A percentile compares a stretch with the other conserved stretches of the same genome.
Evolutionary conservation across 1,139 yeast species (phyloP).

Genomic region (Yamadazyma songkhlaensis): DNA sequence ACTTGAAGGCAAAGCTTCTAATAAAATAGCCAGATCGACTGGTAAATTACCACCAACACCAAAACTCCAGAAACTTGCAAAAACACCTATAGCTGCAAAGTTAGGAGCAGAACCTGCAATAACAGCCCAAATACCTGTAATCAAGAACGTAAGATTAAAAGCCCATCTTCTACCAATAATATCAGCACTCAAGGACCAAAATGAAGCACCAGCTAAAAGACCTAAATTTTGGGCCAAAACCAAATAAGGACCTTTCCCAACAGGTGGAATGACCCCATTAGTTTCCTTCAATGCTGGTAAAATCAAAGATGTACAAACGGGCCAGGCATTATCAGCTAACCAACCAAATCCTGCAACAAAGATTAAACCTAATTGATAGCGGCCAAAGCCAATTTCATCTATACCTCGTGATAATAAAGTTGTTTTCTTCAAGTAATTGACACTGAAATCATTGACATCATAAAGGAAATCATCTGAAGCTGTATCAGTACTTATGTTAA

Average conservation of each 20-base stretch:
- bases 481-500: slow-evolving; percentile 2
- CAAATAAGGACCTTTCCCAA: slow-evolving; percentile 32
- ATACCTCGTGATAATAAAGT: slow-evolving; percentile 32
- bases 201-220: slow-evolving; percentile 38
- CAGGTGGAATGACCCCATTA: slow-evolving; percentile 39
- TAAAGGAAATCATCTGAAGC: slow-evolving; percentile 8
- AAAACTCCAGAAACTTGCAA: slow-evolving; percentile 41
- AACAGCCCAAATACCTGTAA: slow-evolving; percentile 38
- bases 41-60: slow-evolving; percentile 49
- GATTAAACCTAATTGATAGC: slow-evolving; percentile 39
- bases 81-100: slow-evolving; percentile 38
- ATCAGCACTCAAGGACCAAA: slow-evolving; percentile 43
- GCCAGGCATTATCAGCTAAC: slow-evolving; percentile 46
- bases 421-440: slow-evolving; percentile 32
- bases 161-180: slow-evolving; percentile 45
- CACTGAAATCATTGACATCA: slow-evolving; percentile 12
- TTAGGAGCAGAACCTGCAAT: slow-evolving; percentile 40
- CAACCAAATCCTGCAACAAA: slow-evolving; percentile 46
- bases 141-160: slow-evolving; percentile 38
- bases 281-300: slow-evolving; percentile 31
- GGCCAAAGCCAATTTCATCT: slow-evolving; percentile 42
- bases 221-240: slow-evolving; percentile 45
- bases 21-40: slow-evolving; percentile 43
- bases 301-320: slow-evolving; percentile 37
- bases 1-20: slow-evolving; percentile 38